Base-by-base conservation (phyloP, 495 filamentous ascomycete genomes). In the Trichoderma erinaceum region DNA sequence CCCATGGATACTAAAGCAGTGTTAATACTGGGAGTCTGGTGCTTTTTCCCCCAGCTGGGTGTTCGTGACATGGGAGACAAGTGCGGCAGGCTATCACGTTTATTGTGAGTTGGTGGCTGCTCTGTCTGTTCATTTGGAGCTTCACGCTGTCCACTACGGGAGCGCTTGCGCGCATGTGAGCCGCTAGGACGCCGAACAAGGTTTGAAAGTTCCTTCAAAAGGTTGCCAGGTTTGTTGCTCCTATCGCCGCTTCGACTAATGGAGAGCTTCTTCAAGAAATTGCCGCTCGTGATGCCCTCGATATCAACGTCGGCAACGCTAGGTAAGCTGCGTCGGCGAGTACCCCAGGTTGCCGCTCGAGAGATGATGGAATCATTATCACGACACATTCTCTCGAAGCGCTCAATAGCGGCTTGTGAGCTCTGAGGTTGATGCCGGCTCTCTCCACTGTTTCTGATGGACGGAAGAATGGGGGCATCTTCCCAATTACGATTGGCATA, bases 341-440 rank as follows among this genome's bases (percentile, higher is more conserved):
- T 90, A 13, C 89, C 89, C 87, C 89, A 90, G 3, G 90, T 93
- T 27, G 90, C 90, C 29, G 84, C 82, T 56, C 88, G 82, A 5
- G 90, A 92, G 25, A 84, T 76, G 16, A 84, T 77, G 1, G 83
- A 85, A 11, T 80, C 77, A 46, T 77, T 82, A 66, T 86, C 84
- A 50, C 78, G 75, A 68, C 78, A 81, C 70, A 77, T 75, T 18
- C 74, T 74, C 63, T 81, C 75, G 66, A 81, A 85, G 44, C 70
- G 75, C 25, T 73, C 77, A 0, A 87, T 87, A n/a, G 84, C 84
- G 23, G 76, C 82, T 38, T 84, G 79, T 4, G 85, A 78, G 21
- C 78, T 85, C 32, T 73, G 64, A n/a, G 84, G 84, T 64, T 84
- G 82, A 56, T 76, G 77, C n/a, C 64, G 64, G 29, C 66, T 68